Base-by-base conservation (phyloP, 345 rosid genomes). In the Hibiscus mutabilis region DNA sequence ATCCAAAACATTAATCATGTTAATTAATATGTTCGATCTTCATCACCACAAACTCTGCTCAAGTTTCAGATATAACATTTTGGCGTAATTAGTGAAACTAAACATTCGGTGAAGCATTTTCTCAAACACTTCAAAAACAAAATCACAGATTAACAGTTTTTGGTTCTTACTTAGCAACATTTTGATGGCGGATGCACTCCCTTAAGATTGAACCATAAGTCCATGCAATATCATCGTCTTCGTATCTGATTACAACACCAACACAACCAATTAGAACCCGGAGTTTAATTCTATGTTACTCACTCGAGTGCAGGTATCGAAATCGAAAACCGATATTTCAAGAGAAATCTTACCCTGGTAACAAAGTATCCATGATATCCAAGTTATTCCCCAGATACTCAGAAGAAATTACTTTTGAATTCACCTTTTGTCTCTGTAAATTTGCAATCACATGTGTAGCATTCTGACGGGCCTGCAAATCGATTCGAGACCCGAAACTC, bases 141-240 rank as follows among this genome's bases (percentile, higher is more conserved):
- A 31, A 6, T 31, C 44, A 13, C 0, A 46, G 3, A n/a, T 62
- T 1, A 35, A 9, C 22, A 3, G 16, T 3, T 46, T 46, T n/a
- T 15, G 24, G n/a, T 31, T 62, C 73, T 76, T 66, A 82, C 88
- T 67, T 80, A 5, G 86, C 86, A 19, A 85, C 79, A 33, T 47
- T 56, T 66, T 85, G 88, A 71, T 82, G 88, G 3, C 86, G 82
- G 55, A 82, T 75, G 71, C 86, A 85, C 66, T 85, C 88, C 75
- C 84, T 85, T 57, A 73, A 74, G 49, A 85, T 79, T 25, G 86
- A 58, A 49, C 88, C 86, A 69, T 82, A 80, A 60, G 81, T 79
- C 58, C 83, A 58, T 46, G 86, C 86, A 75, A 82, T 79, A 24
- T 80, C 86, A 52, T 64, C 60, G 14, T 76, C 79, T 63, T 70